A percentile compares a stretch with the other conserved stretches of the same genome.
phyloP scores from a whole-genome alignment of 345 rosid species.

The Acer campestre region DNA sequence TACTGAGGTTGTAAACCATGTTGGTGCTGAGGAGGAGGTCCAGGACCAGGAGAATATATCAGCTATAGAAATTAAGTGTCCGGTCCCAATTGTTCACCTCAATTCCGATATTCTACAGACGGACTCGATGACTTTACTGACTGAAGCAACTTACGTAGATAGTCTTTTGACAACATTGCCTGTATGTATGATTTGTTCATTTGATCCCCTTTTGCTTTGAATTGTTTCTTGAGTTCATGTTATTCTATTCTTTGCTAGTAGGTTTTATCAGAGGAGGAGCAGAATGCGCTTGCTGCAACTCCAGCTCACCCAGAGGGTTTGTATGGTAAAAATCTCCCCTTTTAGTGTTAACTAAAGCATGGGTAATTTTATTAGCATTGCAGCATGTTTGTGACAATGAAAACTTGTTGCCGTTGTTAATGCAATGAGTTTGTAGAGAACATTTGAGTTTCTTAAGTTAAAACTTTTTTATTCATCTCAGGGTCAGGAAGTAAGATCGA shows the following conservation, averaged over 20 bases:
- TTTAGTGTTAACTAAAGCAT: background rate
- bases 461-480: background rate
- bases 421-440: background rate
- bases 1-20: constrained; percentile 51
- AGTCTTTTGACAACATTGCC: constrained; percentile 74
- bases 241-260: constrained; percentile 27
- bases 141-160: constrained; percentile 60
- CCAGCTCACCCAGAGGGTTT: constrained; percentile 91
- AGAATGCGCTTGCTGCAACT: constrained; percentile 82
- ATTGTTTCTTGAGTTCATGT: background rate
- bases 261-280: constrained; percentile 93
- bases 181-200: constrained; percentile 39
- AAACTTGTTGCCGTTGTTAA: background rate
- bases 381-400: background rate
- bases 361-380: too few relatives aligned
- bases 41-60: constrained; percentile 36
- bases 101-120: constrained; percentile 56
- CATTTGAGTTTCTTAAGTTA: background rate
- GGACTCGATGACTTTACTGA: constrained; percentile 66
- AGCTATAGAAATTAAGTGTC: constrained; percentile 37
- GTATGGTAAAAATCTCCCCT: constrained; percentile 53
- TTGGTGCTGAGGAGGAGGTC: constrained; percentile 50
- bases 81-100: constrained; percentile 68
- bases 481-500: background rate
- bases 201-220: background rate